These are phyloP conservation scores for Euphorbia lathyris DNA, from an alignment of 345 rosid genomes.

Conservation along the genomic window DNA sequence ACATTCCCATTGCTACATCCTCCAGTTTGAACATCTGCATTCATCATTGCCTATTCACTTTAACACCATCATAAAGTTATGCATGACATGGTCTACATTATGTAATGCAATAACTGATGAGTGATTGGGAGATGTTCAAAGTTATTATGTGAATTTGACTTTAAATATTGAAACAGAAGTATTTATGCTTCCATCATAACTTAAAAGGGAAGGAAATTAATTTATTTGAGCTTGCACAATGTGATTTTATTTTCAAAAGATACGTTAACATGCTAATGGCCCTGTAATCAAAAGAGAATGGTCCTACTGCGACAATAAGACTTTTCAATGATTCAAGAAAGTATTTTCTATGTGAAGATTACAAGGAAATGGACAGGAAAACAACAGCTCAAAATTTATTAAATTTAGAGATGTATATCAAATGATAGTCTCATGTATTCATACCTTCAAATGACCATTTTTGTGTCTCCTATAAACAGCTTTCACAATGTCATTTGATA, in stretches of 20 bases:
- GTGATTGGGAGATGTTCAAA: no score
- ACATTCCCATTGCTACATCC: conserved; percentile 27
- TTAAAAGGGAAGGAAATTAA: not conserved
- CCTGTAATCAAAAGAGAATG: no score
- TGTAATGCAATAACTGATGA: no score
- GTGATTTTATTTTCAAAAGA: not conserved
- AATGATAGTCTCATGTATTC: not conserved
- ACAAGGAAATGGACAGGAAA: not conserved
- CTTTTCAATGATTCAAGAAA: no score
- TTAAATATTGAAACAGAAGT: no score
- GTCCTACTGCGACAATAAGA: no score
- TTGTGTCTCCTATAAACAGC: conserved; percentile 18
- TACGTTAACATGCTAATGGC: not conserved
- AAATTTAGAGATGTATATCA: no score
- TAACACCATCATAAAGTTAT: no score
- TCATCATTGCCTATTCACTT: no score
- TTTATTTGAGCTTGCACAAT: not conserved
- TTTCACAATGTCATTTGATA: conserved; percentile 24
- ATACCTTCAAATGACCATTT: conserved; percentile 21
- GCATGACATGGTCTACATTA: no score
- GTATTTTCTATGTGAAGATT: not conserved
- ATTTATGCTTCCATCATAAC: not conserved
- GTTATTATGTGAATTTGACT: no score
- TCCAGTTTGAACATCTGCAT: conserved; percentile 26
- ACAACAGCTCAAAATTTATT: not conserved